Conservation (phyloP, 1,284 basidiomycete genomes). For the Violaceomyces palustris region DNA sequence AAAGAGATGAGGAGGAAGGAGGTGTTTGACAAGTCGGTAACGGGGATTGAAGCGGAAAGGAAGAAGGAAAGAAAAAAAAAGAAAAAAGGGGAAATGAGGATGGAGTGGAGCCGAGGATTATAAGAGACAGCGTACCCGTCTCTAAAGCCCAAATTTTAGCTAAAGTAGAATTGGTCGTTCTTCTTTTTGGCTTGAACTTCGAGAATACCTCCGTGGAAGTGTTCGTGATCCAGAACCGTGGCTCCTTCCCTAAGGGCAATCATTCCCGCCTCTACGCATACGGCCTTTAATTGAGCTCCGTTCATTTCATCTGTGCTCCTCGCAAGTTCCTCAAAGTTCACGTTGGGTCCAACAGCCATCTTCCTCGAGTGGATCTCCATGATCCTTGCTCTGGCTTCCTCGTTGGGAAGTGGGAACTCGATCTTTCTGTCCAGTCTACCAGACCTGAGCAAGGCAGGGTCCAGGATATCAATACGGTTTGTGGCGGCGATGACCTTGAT, state of each 20-base stretch:
- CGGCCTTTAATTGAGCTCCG: slow-evolving; percentile 59
- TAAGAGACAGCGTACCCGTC: too few species aligned
- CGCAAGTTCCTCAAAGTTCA: slow-evolving; percentile 73
- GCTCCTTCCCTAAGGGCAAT: slow-evolving; percentile 91
- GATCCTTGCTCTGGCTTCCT: slow-evolving; percentile 67
- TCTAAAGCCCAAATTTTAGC: too few species aligned
- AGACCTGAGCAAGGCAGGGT: slow-evolving; percentile 70
- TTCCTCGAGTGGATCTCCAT: slow-evolving; percentile 83
- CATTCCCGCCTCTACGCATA: slow-evolving; percentile 94
- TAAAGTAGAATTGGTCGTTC: slow-evolving; percentile 49
- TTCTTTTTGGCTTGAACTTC: slow-evolving; percentile 53
- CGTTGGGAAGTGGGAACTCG: slow-evolving; percentile 73
- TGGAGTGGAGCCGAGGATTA: too few species aligned
- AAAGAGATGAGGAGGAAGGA: too few species aligned
- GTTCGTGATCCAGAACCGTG: slow-evolving; percentile 55
- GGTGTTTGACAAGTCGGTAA: not conserved
- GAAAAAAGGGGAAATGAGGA: too few species aligned
- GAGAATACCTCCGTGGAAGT: slow-evolving; percentile 51
- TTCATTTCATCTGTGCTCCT: slow-evolving; percentile 74
- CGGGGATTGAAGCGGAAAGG: not conserved
- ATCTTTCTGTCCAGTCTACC: slow-evolving; percentile 74
- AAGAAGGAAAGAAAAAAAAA: too few species aligned
- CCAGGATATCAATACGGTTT: slow-evolving; percentile 96
- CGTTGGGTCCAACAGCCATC: slow-evolving; percentile 73
- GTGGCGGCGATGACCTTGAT: slow-evolving; percentile 99